Conservation (phyloP, 768 basidiomycete genomes). For the Xanthoconium stramineum region DNA sequence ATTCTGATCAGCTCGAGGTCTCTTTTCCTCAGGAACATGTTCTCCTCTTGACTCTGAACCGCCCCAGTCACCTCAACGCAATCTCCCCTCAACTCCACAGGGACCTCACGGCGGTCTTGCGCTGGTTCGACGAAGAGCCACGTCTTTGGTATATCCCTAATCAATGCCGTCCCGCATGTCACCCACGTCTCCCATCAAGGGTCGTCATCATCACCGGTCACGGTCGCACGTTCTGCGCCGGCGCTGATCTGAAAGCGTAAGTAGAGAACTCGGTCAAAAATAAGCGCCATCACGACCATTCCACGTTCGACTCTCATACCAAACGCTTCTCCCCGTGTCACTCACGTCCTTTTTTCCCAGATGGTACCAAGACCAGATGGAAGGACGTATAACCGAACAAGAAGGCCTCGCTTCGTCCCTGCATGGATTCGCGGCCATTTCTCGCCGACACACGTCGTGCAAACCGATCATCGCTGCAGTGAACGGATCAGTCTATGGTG, state of each 20-base stretch:
- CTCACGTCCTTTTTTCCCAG: constrained; percentile 31
- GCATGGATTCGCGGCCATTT: constrained; percentile 72
- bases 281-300: not conserved
- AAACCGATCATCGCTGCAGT: constrained; percentile 85
- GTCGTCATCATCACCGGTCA: constrained; percentile 71
- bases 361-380: constrained; percentile 55
- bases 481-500: constrained; percentile 68
- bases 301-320: not conserved
- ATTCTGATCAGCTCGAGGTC: constrained; percentile 37
- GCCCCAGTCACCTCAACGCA: constrained; percentile 71
- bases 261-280: constrained; percentile 21
- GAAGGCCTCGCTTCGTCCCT: constrained; percentile 36
- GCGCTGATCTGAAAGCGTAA: constrained; percentile 74
- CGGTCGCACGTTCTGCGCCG: constrained; percentile 74
- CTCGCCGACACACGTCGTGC: constrained; percentile 53
- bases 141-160: constrained; percentile 56
- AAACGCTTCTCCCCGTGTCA: not conserved
- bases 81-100: constrained; percentile 57
- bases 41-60: constrained; percentile 57
- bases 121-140: constrained; percentile 75
- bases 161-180: not conserved
- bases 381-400: constrained; percentile 43
- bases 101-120: constrained; percentile 51
- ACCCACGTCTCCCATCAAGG: constrained; percentile 39
- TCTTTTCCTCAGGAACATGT: constrained; percentile 49